These are phyloP conservation scores for Leptographium wingfieldii DNA, from an alignment of 2,329 filamentous ascomycete genomes.

Conservation along the genomic window DNA sequence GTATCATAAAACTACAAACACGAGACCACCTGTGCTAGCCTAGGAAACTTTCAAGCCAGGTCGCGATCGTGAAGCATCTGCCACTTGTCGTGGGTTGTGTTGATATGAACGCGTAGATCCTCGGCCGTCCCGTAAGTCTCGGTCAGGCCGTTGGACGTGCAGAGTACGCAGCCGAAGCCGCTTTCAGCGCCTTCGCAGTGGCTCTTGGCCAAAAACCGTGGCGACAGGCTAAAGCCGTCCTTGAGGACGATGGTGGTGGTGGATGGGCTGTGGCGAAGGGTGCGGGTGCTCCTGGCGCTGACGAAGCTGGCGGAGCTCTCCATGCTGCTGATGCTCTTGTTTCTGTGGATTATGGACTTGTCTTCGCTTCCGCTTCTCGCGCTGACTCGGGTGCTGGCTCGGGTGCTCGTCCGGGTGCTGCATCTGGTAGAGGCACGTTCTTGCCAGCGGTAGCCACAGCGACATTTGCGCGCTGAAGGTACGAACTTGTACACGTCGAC, in stretches of 20 bases:
- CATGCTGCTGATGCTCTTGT: not conserved
- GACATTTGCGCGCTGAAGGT: conserved; percentile 17
- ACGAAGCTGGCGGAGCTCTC: not conserved
- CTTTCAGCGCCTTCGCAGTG: conserved; percentile 18
- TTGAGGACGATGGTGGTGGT: conserved; percentile 17
- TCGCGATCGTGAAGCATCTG: conserved; percentile 28
- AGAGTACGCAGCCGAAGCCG: conserved; percentile 26
- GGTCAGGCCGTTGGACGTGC: conserved; percentile 23
- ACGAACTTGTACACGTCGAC: conserved; percentile 20
- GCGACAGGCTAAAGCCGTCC: conserved; percentile 26
- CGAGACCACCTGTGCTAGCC: not conserved
- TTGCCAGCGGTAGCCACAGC: conserved; percentile 25
- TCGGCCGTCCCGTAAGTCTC: conserved; percentile 21
- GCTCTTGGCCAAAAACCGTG: conserved; percentile 27
- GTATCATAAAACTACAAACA: conserved; percentile 1
- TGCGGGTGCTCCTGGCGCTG: not conserved
- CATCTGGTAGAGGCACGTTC: not conserved
- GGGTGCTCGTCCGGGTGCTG: not conserved
- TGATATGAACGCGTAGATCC: conserved; percentile 23
- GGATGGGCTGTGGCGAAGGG: not conserved
- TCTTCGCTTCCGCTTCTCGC: not conserved
- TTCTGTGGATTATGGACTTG: conserved; percentile 8
- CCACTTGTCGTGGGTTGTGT: conserved; percentile 26
- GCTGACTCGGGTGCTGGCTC: not conserved
- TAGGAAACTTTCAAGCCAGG: conserved; percentile 9